Evolutionary conservation across 176 grass and related monocot species (phyloP), one percentile per base, ranked within the genome.

Genomic region (Dactylis glomerata): DNA sequence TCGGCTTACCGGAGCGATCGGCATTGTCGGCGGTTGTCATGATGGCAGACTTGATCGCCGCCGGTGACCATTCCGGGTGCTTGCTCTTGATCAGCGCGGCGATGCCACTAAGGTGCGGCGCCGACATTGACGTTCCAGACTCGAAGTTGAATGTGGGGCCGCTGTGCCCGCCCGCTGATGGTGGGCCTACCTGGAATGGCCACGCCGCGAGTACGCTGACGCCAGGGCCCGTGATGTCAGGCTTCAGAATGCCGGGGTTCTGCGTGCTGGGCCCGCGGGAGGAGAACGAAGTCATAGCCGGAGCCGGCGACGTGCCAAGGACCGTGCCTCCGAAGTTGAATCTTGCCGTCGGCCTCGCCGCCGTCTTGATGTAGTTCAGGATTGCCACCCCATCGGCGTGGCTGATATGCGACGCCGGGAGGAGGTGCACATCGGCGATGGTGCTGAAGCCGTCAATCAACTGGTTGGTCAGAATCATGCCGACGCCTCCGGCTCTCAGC

Each of bases 41-140:
- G 63, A 92, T 95, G 13, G 87, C 92, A 2, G 90, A 92, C 84
- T 92, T 92, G 87, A 89, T 89, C 7, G 61, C 84, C 11, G 82
- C 86, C 0, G 92, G 84, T 1, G 92, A 90, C 92, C 87, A 95
- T 24, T 84, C 26, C 9, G 87, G 82, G 57, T 88, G 82, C 24
- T 23, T 71, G 73, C 73, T 85, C 79, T 90, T 92, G 79, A 92
- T 65, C 22, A 95, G 52, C 12, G 90, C 90, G 1, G 82, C 84
- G 54, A 92, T 38, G 5, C 87, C 89, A 44, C 83, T 94, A 36
- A 91, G 92, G 66, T 94, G 92, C 3, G 89, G 92, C 42, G 92
- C 76, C 2, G 92, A 90, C 92, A 94, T 94, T 36, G 92, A 92
- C 26, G 92, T 94, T 27, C 92, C 92, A 6, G 87, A 92, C n/a